Base-by-base conservation (phyloP, 768 basidiomycete genomes). In the Tulasnella sp. region DNA sequence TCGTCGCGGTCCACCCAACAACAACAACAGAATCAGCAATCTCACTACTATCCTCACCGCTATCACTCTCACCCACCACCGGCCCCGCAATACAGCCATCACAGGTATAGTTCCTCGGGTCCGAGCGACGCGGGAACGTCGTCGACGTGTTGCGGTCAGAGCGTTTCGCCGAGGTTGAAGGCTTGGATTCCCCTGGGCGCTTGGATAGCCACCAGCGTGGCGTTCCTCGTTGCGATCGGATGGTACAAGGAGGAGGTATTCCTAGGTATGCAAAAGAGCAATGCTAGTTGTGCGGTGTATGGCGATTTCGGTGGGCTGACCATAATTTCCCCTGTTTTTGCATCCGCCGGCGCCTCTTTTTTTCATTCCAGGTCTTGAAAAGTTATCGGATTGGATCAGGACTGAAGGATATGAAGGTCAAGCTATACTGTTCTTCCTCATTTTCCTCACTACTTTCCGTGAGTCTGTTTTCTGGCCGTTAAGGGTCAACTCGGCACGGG, bases 361-460 rank as follows among this genome's bases (percentile, higher is more conserved):
- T 40, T 40, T 40, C 40, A 40, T 44, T 56, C 81, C 80, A 96
- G 96, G 89, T 79, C 91, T 98, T 48, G 96, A 98, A 85, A 86
- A 91, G 52, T 88, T 97, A 46, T 92, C 96, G 39, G 88, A 89
- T 80, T 93, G 93, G 90, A 87, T 97, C 74, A 91, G 91, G 83
- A 88, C 87, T 44, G 91, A 94, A 84, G 89, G 90, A 80, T 88
- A 89, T 80, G 89, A 90, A 84, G 96, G 96, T 73, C 91, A 94
- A 84, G 89, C 90, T 78, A 89, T 93, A 81, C 90, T 98, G 75
- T 96, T 94, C 84, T 87, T 83, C 82, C 90, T 95, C 83, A 95
- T 96, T 81, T 94, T 95, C 85, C 84, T 95, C 80, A 96, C 94
- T 74, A 95, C 94, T 1, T 92, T 95, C 85, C 94, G 94, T 95